These are phyloP conservation scores for Fusarium pseudoanthophilum DNA, from an alignment of 2,329 filamentous ascomycete genomes.

Conservation along the genomic window DNA sequence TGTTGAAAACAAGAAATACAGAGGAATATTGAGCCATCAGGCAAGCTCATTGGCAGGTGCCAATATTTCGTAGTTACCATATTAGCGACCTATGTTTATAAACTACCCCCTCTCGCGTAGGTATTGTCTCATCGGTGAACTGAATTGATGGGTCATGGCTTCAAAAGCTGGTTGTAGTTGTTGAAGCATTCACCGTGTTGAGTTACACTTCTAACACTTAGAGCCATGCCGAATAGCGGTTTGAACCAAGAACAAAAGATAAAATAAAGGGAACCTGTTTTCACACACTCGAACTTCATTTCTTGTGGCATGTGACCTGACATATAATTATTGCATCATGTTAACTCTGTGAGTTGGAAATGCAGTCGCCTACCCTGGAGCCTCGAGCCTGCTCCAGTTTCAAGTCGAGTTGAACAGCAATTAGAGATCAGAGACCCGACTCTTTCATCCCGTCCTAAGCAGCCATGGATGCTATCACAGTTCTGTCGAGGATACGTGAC, in stretches of 20 bases:
- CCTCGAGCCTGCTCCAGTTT: rapidly evolving
- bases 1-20: background rate
- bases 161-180: no score
- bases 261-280: no score
- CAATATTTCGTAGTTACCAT: no score
- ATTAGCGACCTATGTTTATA: no score
- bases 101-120: no score
- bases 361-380: background rate
- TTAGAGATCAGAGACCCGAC: background rate
- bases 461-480: background rate
- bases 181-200: no score
- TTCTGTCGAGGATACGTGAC: rapidly evolving
- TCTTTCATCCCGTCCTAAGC: background rate
- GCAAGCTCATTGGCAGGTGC: background rate
- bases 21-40: rapidly evolving
- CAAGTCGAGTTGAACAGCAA: rapidly evolving
- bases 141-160: background rate
- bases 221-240: rapidly evolving
- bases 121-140: no score
- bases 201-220: rapidly evolving
- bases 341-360: rapidly evolving
- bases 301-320: rapidly evolving
- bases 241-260: background rate
- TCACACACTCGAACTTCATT: rapidly evolving
- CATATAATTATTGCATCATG: background rate